These are phyloP conservation scores for Ogataea ramenticola DNA, from an alignment of 805 yeast species.

Conservation along the genomic window DNA sequence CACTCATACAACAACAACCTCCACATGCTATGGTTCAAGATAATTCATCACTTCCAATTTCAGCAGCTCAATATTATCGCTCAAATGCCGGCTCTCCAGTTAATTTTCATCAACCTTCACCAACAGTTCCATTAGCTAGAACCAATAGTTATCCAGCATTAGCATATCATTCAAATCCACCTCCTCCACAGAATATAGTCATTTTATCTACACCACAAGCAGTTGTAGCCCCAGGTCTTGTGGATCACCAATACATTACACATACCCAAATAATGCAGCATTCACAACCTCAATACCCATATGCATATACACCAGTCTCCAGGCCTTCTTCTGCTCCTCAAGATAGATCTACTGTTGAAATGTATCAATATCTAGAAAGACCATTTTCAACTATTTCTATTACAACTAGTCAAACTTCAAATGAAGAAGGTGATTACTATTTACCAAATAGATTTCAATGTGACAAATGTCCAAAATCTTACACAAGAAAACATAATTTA, in stretches of 20 bases:
- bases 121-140: background rate
- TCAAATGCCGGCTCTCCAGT: background rate
- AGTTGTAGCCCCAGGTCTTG: background rate
- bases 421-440: slow-evolving; percentile 1
- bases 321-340: background rate
- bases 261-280: background rate
- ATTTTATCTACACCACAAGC: background rate
- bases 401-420: background rate
- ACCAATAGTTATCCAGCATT: background rate
- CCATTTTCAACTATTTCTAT: background rate
- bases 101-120: background rate
- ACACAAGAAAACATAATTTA: slow-evolving; percentile 21
- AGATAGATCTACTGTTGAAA: background rate
- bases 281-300: background rate
- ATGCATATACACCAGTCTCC: background rate
- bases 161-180: background rate
- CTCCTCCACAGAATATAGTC: background rate
- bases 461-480: slow-evolving; percentile 18
- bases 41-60: background rate
- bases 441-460: slow-evolving; percentile 14
- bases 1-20: background rate
- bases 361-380: background rate
- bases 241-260: background rate
- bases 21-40: background rate
- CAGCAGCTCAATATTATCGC: background rate